phyloP scores from a whole-genome alignment of 176 grass and related monocot genomes.

The Cenchrus purpureus region DNA sequence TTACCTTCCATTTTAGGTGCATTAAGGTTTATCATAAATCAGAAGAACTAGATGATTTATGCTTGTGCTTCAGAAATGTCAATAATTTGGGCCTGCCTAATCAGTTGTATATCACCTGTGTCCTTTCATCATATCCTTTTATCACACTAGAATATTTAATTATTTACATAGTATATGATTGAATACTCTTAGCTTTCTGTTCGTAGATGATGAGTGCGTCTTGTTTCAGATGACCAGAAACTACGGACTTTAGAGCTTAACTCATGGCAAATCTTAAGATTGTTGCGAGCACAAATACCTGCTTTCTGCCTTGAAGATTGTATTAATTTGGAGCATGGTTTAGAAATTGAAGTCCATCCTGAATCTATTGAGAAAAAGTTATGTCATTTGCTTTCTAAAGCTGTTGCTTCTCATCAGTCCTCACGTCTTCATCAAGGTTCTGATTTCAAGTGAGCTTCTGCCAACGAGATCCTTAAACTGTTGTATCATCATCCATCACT shows the following conservation, averaged over 20 bases:
- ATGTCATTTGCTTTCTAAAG: conserved; percentile 72
- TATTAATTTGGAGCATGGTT: conserved; percentile 36
- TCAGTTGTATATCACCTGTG: not conserved
- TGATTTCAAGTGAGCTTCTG: conserved; percentile 55
- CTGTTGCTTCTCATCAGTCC: conserved; percentile 57
- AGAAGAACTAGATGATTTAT: conserved; percentile 14
- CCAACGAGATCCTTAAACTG: not conserved
- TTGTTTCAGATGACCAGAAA: conserved; percentile 77
- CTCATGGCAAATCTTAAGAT: conserved; percentile 87
- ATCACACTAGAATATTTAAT: not conserved
- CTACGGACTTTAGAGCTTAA: conserved; percentile 75
- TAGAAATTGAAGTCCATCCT: conserved; percentile 31
- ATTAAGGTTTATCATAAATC: not conserved
- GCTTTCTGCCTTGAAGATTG: conserved; percentile 66
- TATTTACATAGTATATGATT: conserved; percentile 25
- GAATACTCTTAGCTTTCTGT: conserved; percentile 1
- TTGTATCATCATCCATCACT: conserved; percentile 22
- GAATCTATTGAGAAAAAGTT: conserved; percentile 52
- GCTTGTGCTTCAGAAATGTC: not conserved
- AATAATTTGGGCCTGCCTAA: not conserved
- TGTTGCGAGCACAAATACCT: conserved; percentile 73
- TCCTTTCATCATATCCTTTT: not conserved
- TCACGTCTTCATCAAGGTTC: conserved; percentile 44
- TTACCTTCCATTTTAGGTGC: conserved; percentile 25
- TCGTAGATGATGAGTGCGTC: conserved; percentile 16